Evolutionary conservation across 148 eudicot species (phyloP).

Genomic region (Vaccinium macrocarpon): DNA sequence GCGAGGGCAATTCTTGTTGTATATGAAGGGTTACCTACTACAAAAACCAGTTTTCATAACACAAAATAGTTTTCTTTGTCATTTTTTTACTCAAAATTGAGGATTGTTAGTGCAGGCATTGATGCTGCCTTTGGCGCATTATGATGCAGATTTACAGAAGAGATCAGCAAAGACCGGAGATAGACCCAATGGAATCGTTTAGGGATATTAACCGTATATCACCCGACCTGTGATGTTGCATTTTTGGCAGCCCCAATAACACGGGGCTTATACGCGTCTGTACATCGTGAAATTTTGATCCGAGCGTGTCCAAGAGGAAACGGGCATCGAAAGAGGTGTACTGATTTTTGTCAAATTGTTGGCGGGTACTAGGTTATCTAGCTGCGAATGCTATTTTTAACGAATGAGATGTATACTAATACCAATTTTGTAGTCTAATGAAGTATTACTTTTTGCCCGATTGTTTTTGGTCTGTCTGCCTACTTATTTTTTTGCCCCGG

Average conservation of each 20-base stretch:
- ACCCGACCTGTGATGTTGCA: not conserved
- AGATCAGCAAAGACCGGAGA: constrained; percentile 54
- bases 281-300: constrained; percentile 32
- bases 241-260: not conserved
- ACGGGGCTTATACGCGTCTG: not conserved
- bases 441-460: not conserved
- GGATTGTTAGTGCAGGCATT: constrained; percentile 53
- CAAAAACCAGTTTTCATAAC: not conserved
- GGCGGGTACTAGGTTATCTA: not conserved
- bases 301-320: not conserved
- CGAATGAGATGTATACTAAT: not conserved
- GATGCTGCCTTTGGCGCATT: constrained; percentile 90
- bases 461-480: no score
- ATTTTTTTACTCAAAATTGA: not conserved
- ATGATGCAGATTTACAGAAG: constrained; percentile 71
- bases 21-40: not conserved
- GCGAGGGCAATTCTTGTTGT: not conserved
- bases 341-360: not conserved
- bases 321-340: not conserved
- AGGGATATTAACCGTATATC: constrained; percentile 10
- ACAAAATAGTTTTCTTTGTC: not conserved
- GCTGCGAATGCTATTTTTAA: not conserved
- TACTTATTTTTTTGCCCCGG: not conserved
- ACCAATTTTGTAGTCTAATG: not conserved
- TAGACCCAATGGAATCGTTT: constrained; percentile 53